Evolutionary conservation across 169 alveolate genomes (phyloP).

Genomic region (Plasmodium vinckei): DNA sequence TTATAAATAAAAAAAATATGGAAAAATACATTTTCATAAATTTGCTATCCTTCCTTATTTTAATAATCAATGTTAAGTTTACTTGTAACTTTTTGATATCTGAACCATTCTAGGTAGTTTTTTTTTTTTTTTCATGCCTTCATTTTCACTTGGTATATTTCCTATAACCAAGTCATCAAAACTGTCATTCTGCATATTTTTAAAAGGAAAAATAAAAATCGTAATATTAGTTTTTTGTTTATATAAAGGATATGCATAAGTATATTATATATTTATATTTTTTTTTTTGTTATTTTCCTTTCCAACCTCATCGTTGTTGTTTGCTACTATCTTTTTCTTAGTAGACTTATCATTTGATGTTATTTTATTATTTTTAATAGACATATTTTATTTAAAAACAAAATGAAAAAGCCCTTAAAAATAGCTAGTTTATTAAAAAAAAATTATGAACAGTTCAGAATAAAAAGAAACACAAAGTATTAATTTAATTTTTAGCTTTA

Average conservation of each 20-base stretch:
- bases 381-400: no score
- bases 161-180: conserved; percentile 53
- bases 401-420: no score
- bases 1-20: background rate
- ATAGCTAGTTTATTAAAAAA: no score
- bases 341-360: no score
- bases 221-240: no score
- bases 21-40: background rate
- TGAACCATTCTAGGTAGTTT: conserved; percentile 27
- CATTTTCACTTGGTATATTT: conserved; percentile 29
- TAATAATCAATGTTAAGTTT: background rate
- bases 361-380: no score
- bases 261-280: background rate
- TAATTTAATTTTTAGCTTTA: no score
- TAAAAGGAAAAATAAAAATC: conserved; percentile 5
- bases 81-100: conserved; percentile 28
- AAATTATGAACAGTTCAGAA: no score
- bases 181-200: conserved; percentile 18
- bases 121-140: conserved; percentile 8
- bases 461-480: no score
- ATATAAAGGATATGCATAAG: background rate
- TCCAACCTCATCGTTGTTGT: no score
- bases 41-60: background rate
- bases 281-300: no score
- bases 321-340: no score